Conservation (phyloP, 768 basidiomycete genomes). For the Pleurotus tuber-regium region DNA sequence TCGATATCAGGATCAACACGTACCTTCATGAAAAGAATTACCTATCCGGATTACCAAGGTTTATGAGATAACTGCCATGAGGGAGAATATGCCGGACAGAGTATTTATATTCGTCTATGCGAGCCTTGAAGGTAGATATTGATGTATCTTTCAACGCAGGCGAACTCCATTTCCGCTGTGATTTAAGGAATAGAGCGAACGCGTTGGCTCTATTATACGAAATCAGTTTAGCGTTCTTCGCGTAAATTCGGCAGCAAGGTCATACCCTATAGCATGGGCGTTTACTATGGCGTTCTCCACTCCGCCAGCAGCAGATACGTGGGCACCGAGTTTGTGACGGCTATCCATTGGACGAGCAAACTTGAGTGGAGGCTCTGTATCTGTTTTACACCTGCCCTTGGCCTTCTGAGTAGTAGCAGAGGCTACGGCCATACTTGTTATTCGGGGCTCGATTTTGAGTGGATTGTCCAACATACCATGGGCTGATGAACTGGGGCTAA, state of each 20-base stretch:
- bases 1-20: neutral
- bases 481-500: no score
- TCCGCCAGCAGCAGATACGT: constrained; percentile 80
- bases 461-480: no score
- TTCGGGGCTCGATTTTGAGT: no score
- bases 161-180: constrained; percentile 78
- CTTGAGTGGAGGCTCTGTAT: neutral
- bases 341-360: constrained; percentile 26
- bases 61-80: constrained; percentile 85
- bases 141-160: constrained; percentile 52
- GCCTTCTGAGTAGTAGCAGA: no score
- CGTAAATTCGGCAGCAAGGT: constrained; percentile 3
- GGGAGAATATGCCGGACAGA: constrained; percentile 63
- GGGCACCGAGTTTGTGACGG: constrained; percentile 68
- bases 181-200: constrained; percentile 83
- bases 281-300: constrained; percentile 72
- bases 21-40: constrained; percentile 24
- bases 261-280: constrained; percentile 68
- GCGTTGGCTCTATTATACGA: constrained; percentile 62
- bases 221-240: neutral
- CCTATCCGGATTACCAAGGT: constrained; percentile 78
- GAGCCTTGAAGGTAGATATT: constrained; percentile 55
- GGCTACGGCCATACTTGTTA: no score
- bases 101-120: constrained; percentile 63
- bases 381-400: no score